Evolutionary conservation across 1,284 basidiomycete species (phyloP), one percentile per base, ranked within the genome.

Genomic region (Xerocomus nothofagi): DNA sequence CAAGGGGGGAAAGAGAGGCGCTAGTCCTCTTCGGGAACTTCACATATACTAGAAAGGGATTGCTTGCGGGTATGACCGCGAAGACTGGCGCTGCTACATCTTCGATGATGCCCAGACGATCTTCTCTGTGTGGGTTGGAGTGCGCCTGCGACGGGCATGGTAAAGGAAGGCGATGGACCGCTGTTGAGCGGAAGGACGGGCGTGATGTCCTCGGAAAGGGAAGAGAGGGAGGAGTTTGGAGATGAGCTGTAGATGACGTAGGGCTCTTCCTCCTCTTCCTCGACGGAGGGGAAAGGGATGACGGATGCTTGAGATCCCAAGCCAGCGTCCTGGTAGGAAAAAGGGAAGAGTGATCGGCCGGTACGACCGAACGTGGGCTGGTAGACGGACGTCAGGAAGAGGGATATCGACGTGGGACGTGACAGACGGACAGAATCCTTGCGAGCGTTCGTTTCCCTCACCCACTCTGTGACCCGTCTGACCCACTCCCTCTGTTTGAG

Each of bases 191-290:
- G 58, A 7, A 67, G 52, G n/a, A 66, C 64, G 0, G 66, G 62
- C 0, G 65, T 64, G 27, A 56, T 36, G 29, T 67, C 67, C 37
- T 69, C 64, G 38, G 67, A 56, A 31, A 67, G 63, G 7, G 68
- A 66, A 6, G 65, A 69, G 3, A 69, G 51, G 24, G 67, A 68
- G 0, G 68, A 65, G 3, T 50, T 67, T 4, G 68, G 69, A 24
- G 65, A 67, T n/a, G 65, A 66, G 47, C 68, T 70, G 24, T 67
- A 67, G 11, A 67, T 70, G 45, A 67, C 36, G 29, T 67, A 67
- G 8, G 65, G 65, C 15, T 70, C 68, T 27, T 67, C 67, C 7
- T 20, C 59, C 1, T 66, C 63, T 24, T 61, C 63, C 27, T 68
- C 68, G 4, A 56, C 47, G 11, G 49, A 56, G n/a, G 64, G 64